Percentiles rank a stretch among this genome's conserved stretches.
Evolutionary conservation across 345 rosid species (phyloP).

Genomic region (sweet orange (Citrus sinensis)): DNA sequence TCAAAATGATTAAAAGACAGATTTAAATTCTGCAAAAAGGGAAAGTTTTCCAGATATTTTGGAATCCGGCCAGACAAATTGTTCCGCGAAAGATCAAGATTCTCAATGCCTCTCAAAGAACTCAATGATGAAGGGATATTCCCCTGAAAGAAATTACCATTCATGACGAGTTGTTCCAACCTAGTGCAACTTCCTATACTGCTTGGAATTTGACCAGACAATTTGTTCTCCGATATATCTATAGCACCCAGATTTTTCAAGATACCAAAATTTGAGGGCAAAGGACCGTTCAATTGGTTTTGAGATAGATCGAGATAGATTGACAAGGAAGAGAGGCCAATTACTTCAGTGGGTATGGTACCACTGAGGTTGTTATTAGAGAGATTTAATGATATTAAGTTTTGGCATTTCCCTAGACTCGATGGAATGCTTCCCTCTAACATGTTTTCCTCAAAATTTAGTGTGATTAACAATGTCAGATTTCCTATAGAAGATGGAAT

Average conservation of each 20-base stretch:
- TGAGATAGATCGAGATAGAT: conserved; percentile 17
- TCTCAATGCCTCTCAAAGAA: no score
- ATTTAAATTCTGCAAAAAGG: no score
- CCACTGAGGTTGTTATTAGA: conserved; percentile 24
- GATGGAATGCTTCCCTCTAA: conserved; percentile 23
- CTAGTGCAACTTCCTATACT: background rate
- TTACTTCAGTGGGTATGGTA: conserved; percentile 14
- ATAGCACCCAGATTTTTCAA: conserved; percentile 15
- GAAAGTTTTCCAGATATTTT: no score
- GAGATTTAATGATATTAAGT: background rate
- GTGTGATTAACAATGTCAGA: background rate
- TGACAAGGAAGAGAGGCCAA: conserved; percentile 18
- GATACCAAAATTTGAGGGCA: conserved; percentile 17
- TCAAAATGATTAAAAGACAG: no score
- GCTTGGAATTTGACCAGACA: conserved; percentile 32
- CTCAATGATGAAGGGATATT: no score
- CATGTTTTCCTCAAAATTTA: background rate
- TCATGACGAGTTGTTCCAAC: no score
- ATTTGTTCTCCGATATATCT: conserved; percentile 14
- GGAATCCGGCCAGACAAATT: no score
- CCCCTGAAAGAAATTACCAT: no score
- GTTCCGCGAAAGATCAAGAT: no score
- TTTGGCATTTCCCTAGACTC: conserved; percentile 4
- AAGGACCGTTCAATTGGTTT: conserved; percentile 26
- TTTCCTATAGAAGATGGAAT: conserved; percentile 20